Conservation (phyloP, 176 grass and related monocot genomes). For the Phragmites australis region DNA sequence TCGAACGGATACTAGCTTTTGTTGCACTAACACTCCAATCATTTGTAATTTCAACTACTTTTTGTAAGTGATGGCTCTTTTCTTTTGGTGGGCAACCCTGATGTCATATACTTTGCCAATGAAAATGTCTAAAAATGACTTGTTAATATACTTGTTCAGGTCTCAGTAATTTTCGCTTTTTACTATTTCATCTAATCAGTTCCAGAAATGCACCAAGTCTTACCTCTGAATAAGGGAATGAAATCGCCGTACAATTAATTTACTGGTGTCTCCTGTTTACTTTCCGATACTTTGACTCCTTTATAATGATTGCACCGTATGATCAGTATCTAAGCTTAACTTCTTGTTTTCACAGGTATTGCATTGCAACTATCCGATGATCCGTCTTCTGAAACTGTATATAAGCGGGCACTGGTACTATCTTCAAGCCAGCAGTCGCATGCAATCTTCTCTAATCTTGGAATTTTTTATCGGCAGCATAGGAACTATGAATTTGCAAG, state of each 20-base stretch:
- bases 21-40: neutral
- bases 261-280: neutral
- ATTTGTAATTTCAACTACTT: neutral
- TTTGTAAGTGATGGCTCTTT: neutral
- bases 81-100: neutral
- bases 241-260: neutral
- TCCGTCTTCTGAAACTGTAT: constrained; percentile 67
- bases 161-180: constrained; percentile 3
- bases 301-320: neutral
- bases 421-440: constrained; percentile 68
- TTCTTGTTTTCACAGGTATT: constrained; percentile 59
- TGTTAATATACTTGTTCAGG: constrained; percentile 18
- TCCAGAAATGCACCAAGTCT: neutral
- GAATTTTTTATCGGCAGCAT: constrained; percentile 83
- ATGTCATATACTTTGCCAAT: neutral
- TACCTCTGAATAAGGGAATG: constrained; percentile 15
- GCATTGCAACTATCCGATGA: constrained; percentile 86
- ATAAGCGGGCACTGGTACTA: constrained; percentile 70
- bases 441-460: constrained; percentile 87
- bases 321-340: constrained; percentile 1
- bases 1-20: neutral
- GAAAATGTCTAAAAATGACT: neutral
- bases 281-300: constrained; percentile 5
- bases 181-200: constrained; percentile 16
- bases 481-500: constrained; percentile 82